Base-by-base conservation (phyloP, 179 eudicot species). In the Spergularia azorica region DNA sequence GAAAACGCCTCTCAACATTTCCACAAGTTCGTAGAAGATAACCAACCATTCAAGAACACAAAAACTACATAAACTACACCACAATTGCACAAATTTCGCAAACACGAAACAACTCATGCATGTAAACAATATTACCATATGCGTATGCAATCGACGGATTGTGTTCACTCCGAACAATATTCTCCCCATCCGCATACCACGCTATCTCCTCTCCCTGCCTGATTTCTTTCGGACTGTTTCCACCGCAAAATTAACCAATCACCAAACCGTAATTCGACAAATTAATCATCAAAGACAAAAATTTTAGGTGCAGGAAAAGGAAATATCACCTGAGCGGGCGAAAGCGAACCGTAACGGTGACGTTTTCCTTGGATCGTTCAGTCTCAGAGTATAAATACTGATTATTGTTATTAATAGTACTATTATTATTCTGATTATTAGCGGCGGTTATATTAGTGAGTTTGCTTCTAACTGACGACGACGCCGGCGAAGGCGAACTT, bases 151-250 rank as follows among this genome's bases (percentile, higher is more conserved):
- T 90, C 4, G 94, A 79, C 0, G 88, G 90, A 87, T 88, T 89
- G 21, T 89, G 88, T 89, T 95, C 99, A 70, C 82, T 93, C 83
- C 99, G 87, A 70, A 94, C 98, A 51, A 93, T 86, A 16, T 89
- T 93, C 78, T 95, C 99, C 8, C 99, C 99, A 71, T 94, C 99
- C 6, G 99, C 98, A 77, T 95, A 95, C 98, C 98, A 95, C 15
- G 99, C 90, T 51, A 95, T 87, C 87, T 95, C 99, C 82, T 95
- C 99, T 13, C 97, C 99, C 51, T 84, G 94, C 74, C 94, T 88
- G 70, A 95, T 93, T 84, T 93, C 99, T 83, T 92, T 86, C 26
- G 89, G 98, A 86, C 99, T 93, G 80, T 67, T 81, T 76, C 75
- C 62, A 60, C 16, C 11, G 71, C 72, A 63, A 56, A 62, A 76